Base-by-base conservation (phyloP, 2,329 filamentous ascomycete genomes). In the Alternaria ventricosa region DNA sequence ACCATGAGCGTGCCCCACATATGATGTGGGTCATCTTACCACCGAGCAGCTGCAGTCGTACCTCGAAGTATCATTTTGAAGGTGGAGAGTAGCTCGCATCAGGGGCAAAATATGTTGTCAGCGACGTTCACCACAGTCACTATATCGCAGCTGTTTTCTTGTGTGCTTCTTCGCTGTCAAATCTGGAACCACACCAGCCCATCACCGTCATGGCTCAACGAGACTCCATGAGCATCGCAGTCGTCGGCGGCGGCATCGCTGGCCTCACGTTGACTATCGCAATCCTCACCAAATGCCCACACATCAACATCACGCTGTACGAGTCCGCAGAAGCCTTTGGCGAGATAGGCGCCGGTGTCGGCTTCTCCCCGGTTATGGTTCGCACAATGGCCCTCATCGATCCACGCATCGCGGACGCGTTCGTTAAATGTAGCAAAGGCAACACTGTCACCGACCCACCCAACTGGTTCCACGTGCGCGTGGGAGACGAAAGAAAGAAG, bases 201-300 rank as follows among this genome's bases (percentile, higher is more conserved):
- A 15, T 23, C 4, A 50, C 33, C 28, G 28, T 13, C 41, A 46
- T 41, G 30, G 7, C n/a, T 10, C 15, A 77, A 59, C 50, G 12
- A 46, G n/a, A 9, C 7, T 6, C 68, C 11, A 79, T 81, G 67
- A 78, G 76, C 50, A 73, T 88, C 63, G 87, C 87, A 64, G 86
- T 89, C 25, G 78, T 89, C 18, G 87, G 87, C 65, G 87, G 86
- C 45, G 87, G 87, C n/a, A 87, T 89, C 53, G 84, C 84, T 6
- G 87, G 87, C 20, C 76, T 88, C 3, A 78, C 79, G 4, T 81
- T 89, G 2, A 84, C 85, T 9, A 81, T 86, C 30, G 85, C 82
- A 5, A 81, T 89, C 4, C 76, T 82, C 44, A 77, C 80, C 41
- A 81, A 71, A 80, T 61, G 59, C 15, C 64, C 70, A 4, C 70